Conservation (phyloP, 2,329 filamentous ascomycete genomes). For the Arthrobotrys iridis region DNA sequence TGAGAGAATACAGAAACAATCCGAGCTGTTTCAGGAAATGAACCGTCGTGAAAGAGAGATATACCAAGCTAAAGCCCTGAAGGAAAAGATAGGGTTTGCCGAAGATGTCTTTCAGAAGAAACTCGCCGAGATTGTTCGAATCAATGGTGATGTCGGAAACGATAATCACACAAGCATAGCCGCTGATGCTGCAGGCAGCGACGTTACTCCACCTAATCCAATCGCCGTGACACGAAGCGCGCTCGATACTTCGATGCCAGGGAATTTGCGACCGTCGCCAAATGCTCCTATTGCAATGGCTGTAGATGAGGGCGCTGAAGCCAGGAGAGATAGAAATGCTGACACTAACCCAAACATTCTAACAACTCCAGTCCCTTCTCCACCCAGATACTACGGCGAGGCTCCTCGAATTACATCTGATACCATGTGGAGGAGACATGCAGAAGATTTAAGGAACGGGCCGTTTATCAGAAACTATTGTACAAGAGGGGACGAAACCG, state of each 20-base stretch:
- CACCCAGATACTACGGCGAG: not conserved
- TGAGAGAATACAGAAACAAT: not conserved
- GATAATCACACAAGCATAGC: not conserved
- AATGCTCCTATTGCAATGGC: not conserved
- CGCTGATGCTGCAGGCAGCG: not conserved
- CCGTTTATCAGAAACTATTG: not conserved
- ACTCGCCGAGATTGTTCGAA: conserved; percentile 8
- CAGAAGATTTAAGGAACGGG: not conserved
- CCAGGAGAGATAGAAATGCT: not conserved
- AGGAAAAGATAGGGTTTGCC: conserved; percentile 8
- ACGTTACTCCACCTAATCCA: not conserved
- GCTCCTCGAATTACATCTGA: not conserved
- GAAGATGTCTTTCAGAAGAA: not conserved
- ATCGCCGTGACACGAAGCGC: too few relatives aligned
- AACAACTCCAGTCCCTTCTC: not conserved
- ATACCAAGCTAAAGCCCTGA: not conserved
- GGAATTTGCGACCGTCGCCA: not conserved
- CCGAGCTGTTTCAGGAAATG: conserved; percentile 10
- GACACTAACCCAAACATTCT: not conserved
- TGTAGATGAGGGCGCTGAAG: not conserved
- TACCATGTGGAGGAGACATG: not conserved
- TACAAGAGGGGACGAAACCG: not conserved
- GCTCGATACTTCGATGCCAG: not conserved
- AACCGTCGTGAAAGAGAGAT: conserved; percentile 15
- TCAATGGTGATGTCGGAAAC: not conserved